Conservation (phyloP, 805 yeast species). For the Schwanniomyces vanrijiae region DNA sequence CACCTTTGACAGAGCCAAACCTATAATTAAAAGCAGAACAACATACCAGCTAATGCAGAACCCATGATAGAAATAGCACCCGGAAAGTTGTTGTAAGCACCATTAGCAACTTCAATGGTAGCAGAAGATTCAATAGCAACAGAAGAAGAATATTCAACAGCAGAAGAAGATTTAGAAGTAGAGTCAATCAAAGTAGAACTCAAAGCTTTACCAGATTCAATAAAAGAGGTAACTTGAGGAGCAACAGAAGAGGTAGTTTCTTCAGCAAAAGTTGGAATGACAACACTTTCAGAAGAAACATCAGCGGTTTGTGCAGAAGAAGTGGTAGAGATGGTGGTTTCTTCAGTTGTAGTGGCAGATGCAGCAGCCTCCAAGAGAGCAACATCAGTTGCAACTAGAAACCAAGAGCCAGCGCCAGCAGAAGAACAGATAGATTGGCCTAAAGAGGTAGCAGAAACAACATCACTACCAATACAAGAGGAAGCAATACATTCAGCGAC, state of each 20-base stretch:
- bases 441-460: constrained; percentile 22
- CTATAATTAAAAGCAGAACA: background rate
- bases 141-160: background rate
- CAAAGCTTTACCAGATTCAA: constrained; percentile 7
- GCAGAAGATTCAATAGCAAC: background rate
- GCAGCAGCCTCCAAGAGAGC: constrained; percentile 26
- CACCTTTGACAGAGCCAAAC: background rate
- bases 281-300: background rate
- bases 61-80: background rate
- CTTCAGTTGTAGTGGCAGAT: constrained; percentile 10
- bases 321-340: constrained; percentile 10
- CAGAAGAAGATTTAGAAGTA: constrained; percentile 5
- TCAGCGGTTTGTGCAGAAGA: constrained; percentile 1
- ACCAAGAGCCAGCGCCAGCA: constrained; percentile 35
- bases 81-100: background rate
- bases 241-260: constrained; percentile 6
- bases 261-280: constrained; percentile 5
- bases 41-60: background rate
- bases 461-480: constrained; percentile 36
- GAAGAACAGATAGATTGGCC: constrained; percentile 33
- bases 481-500: constrained; percentile 40
- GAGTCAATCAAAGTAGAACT: constrained; percentile 4
- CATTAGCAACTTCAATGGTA: background rate
- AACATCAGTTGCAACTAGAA: constrained; percentile 22
- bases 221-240: constrained; percentile 8